A percentile compares a stretch with the other conserved stretches of the same genome.
Conservation (phyloP, 257 asterid species). For the Lycium barbarum region DNA sequence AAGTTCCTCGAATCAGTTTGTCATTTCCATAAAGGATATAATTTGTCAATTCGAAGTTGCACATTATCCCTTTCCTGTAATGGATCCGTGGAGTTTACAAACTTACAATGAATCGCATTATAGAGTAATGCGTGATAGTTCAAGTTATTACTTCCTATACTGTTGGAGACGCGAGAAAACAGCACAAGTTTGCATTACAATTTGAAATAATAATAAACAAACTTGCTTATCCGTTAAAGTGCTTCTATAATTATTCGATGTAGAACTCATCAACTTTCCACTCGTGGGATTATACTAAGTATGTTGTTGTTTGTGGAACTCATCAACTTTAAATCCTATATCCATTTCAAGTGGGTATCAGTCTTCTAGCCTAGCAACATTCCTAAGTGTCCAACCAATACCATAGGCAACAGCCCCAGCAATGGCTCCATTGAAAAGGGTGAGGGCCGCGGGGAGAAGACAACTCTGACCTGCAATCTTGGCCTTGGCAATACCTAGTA, state of each 20-base stretch:
- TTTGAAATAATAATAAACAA: neutral
- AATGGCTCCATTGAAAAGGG: conserved; percentile 57
- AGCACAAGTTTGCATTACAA: neutral
- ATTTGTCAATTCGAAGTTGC: neutral
- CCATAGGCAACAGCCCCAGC: conserved; percentile 65
- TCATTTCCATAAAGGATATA: neutral
- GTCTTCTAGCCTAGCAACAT: conserved; percentile 60
- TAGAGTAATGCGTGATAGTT: too few species aligned
- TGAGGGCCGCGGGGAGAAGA: conserved; percentile 38
- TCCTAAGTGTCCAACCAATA: conserved; percentile 68
- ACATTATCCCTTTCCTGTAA: too few species aligned
- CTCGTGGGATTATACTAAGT: too few species aligned
- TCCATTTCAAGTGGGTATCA: conserved; percentile 2
- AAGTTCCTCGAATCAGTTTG: neutral
- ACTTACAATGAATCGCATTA: too few species aligned
- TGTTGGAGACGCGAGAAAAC: neutral
- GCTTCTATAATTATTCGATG: neutral
- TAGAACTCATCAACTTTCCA: neutral
- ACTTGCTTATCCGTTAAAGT: neutral
- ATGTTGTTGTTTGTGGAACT: too few species aligned
- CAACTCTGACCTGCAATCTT: conserved; percentile 59
- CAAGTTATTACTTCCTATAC: neutral
- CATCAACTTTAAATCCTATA: neutral
- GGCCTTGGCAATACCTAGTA: conserved; percentile 59
- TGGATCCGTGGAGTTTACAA: too few species aligned